phyloP scores from a whole-genome alignment of 1,139 yeast genomes.

The Geotrichum reessii region DNA sequence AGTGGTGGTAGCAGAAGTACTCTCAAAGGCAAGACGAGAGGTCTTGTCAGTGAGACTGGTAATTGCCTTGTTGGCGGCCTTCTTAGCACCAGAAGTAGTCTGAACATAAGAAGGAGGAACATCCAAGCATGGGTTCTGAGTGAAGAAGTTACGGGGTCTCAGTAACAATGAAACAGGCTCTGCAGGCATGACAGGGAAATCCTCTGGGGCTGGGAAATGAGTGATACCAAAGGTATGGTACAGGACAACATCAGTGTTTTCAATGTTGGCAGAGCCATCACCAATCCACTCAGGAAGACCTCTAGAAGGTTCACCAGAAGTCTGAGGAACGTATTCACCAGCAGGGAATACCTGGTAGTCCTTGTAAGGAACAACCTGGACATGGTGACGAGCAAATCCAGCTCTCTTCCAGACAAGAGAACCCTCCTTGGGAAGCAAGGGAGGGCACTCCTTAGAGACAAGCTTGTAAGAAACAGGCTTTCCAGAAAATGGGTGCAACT shows the following conservation, averaged over 20 bases:
- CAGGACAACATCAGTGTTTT: constrained; percentile 62
- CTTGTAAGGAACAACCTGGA: constrained; percentile 64
- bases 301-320: constrained; percentile 66
- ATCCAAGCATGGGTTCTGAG: constrained; percentile 70
- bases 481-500: constrained; percentile 61
- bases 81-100: constrained; percentile 55
- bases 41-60: constrained; percentile 48
- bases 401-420: constrained; percentile 76
- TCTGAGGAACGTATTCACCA: constrained; percentile 73
- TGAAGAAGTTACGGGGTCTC: constrained; percentile 74
- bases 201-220: constrained; percentile 85
- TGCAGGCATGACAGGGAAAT: constrained; percentile 85
- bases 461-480: constrained; percentile 72
- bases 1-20: constrained; percentile 8
- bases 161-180: constrained; percentile 69
- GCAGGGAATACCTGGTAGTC: constrained; percentile 67
- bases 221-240: constrained; percentile 82
- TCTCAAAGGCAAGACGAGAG: constrained; percentile 41
- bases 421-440: constrained; percentile 65
- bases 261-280: constrained; percentile 56
- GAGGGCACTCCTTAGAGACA: constrained; percentile 72
- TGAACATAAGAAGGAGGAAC: constrained; percentile 63
- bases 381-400: constrained; percentile 66
- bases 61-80: constrained; percentile 35
- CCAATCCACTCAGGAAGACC: constrained; percentile 74